Conservation (phyloP, 768 basidiomycete genomes). For the Rhodotorula babjevae region DNA sequence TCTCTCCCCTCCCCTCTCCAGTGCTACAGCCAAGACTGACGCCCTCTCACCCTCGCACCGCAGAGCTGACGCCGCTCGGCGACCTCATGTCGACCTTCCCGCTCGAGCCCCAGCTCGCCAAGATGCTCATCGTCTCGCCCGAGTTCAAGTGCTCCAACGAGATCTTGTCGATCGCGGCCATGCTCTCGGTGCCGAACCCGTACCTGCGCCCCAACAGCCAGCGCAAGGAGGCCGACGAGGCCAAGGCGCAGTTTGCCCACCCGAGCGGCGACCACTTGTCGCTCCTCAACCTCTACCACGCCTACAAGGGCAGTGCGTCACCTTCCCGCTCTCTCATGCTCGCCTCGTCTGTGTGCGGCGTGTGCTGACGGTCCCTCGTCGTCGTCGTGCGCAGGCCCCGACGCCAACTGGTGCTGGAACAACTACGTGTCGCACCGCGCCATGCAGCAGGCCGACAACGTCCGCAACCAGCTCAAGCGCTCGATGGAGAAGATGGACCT, state of each 20-base stretch:
- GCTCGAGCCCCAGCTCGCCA: constrained; percentile 93
- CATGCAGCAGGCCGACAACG: constrained; percentile 85
- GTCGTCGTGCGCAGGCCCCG: constrained; percentile 44
- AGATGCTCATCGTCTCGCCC: constrained; percentile 87
- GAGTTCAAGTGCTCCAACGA: constrained; percentile 96
- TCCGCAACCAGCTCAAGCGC: constrained; percentile 78
- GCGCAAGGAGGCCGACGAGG: constrained; percentile 83
- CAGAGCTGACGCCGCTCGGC: constrained; percentile 72
- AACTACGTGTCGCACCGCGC: constrained; percentile 80
- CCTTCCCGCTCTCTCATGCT: background rate
- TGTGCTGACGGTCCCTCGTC: background rate
- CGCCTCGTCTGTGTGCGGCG: background rate
- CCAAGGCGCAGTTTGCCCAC: constrained; percentile 78
- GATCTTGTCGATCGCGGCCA: constrained; percentile 87
- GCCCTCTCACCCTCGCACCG: background rate
- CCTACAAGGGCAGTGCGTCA: constrained; percentile 58
- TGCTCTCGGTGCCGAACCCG: constrained; percentile 97
- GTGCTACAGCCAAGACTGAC: background rate
- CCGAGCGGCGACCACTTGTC: constrained; percentile 97
- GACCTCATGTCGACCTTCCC: constrained; percentile 96
- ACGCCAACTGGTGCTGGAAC: constrained; percentile 84
- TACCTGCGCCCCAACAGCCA: constrained; percentile 86
- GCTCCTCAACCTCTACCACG: constrained; percentile 89
- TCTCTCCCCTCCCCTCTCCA: background rate
- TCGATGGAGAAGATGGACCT: constrained; percentile 67